Evolutionary conservation across 768 basidiomycete genomes (phyloP).

Genomic region (Trametes meyenii): DNA sequence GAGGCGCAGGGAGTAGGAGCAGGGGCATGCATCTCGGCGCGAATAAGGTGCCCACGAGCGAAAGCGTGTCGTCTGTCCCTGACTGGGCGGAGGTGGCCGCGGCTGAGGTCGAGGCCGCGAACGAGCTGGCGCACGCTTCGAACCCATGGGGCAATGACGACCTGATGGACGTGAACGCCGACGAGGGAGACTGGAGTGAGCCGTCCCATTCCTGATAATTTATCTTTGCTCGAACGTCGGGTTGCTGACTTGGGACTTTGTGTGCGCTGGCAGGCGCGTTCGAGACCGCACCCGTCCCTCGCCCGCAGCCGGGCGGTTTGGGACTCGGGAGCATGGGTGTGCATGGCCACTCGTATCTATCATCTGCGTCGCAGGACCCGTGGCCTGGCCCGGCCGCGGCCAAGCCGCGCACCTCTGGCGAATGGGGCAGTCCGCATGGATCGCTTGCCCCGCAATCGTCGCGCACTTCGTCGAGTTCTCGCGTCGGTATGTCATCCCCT

Average conservation of each 20-base stretch:
- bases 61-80: slow-evolving; percentile 47
- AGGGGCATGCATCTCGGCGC: slow-evolving; percentile 75
- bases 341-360: too few species aligned
- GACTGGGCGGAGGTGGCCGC: slow-evolving; percentile 62
- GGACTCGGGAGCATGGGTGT: slow-evolving; percentile 28
- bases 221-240: background rate
- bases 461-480: slow-evolving; percentile 1
- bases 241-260: too few species aligned
- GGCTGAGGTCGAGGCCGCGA: slow-evolving; percentile 37
- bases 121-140: slow-evolving; percentile 10
- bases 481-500: background rate
- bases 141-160: slow-evolving; percentile 77
- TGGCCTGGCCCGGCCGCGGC: slow-evolving; percentile 1
- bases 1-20: slow-evolving; percentile 37
- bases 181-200: slow-evolving; percentile 94
- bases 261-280: slow-evolving; percentile 31
- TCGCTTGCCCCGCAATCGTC: slow-evolving; percentile 13
- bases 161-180: slow-evolving; percentile 91
- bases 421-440: slow-evolving; percentile 2
- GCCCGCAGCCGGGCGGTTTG: slow-evolving; percentile 25
- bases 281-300: slow-evolving; percentile 34
- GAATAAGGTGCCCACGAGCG: slow-evolving; percentile 46
- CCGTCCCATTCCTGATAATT: background rate
- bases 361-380: slow-evolving; percentile 18
- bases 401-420: background rate